Conservation (phyloP, 768 basidiomycete species). For the Epithele typhae region DNA sequence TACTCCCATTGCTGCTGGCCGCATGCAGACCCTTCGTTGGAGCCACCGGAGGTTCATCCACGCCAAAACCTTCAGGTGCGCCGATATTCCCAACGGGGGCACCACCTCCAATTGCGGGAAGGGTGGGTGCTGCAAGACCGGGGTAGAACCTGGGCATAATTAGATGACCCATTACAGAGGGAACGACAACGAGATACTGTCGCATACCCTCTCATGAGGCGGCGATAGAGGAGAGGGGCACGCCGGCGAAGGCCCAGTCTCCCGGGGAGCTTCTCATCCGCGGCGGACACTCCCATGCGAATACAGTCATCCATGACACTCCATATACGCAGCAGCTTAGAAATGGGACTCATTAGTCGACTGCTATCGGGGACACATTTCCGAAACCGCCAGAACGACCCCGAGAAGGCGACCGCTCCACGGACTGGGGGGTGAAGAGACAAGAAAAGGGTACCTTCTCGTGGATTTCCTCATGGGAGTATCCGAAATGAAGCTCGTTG, state of each 20-base stretch:
- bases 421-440: background rate
- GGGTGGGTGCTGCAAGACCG: slow-evolving; percentile 34
- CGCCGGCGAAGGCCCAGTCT: slow-evolving; percentile 72
- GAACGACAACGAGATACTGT: background rate
- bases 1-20: slow-evolving; percentile 1
- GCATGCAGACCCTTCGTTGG: background rate
- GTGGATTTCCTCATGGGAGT: slow-evolving; percentile 70
- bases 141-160: slow-evolving; percentile 44
- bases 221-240: slow-evolving; percentile 84
- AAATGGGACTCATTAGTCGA: no score
- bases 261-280: slow-evolving; percentile 82
- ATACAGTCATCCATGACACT: slow-evolving; percentile 92
- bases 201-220: slow-evolving; percentile 82
- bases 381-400: no score
- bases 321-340: slow-evolving; percentile 82
- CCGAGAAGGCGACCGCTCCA: no score
- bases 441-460: slow-evolving; percentile 46
- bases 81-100: slow-evolving; percentile 18
- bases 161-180: background rate
- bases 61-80: slow-evolving; percentile 14
- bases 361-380: background rate
- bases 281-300: slow-evolving; percentile 73
- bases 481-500: slow-evolving; percentile 82
- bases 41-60: background rate
- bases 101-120: slow-evolving; percentile 32